Evolutionary conservation across 768 basidiomycete species (phyloP), one percentile per base, ranked within the genome.

Genomic region (Tylopilus vinaceipallidus): DNA sequence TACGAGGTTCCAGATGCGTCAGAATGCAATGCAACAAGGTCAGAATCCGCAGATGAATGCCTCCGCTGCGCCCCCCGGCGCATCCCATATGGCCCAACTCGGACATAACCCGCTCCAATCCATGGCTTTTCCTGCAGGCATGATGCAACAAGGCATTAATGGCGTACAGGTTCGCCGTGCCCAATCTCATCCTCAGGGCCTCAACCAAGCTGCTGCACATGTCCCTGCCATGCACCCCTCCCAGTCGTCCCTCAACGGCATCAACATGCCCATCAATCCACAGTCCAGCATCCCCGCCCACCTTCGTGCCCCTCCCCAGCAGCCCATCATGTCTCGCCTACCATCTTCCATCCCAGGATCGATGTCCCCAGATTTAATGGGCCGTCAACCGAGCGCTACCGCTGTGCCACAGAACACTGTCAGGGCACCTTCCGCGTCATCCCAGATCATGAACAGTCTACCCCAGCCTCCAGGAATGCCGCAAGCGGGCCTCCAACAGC

Each of bases 181-280:
- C n/a, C 68, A 73, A 50, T 80, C 83, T 19, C 84, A 86, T 66
- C 76, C 81, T 5, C 75, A 77, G 53, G 65, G 58, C 65, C 58
- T 76, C 50, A 75, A 71, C 56, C 70, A 74, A 34, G 53, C 64
- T 13, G 67, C 63, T 42, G 66, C 54, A 24, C 74, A 73, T 58
- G 63, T 59, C 43, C 54, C 63, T 14, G 64, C 65, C 34, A 70
- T 74, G 49, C 73, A 71, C 55, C 59, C 70, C 24, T 59, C 60
- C 29, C 70, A 66, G 30, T 70, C 73, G 30, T 63, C 61, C 20
- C 61, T 67, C 47, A 67, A 66, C 23, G 67, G 65, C 37, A 71
- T 72, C 63, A 64, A 60, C 37, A 77, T 82, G 71, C 58, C 64
- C 47, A 75, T 77, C 68, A 75, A 75, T 58, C 68, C 66, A 38